These are phyloP conservation scores for Russula foetens DNA, from an alignment of 768 basidiomycete species.

Conservation along the genomic window DNA sequence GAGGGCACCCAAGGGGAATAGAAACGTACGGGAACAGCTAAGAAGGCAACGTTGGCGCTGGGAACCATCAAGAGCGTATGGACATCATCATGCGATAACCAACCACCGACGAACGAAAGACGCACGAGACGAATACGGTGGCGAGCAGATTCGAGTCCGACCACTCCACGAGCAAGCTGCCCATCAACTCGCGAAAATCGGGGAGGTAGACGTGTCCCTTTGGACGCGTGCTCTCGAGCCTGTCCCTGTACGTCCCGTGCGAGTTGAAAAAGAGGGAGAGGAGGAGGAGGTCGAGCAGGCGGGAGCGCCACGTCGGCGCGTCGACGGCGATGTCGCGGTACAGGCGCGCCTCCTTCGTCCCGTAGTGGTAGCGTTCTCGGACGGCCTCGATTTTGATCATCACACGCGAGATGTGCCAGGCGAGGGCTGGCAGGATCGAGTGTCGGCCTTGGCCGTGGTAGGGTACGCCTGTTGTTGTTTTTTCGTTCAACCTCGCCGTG, in stretches of 20 bases:
- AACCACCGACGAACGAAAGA: no score
- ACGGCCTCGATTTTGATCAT: conserved; percentile 6
- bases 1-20: no score
- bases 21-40: neutral
- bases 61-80: no score
- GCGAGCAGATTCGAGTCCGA: conserved; percentile 8
- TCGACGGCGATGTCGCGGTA: conserved; percentile 9
- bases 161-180: conserved; percentile 8
- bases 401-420: conserved; percentile 12
- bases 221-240: conserved; percentile 1
- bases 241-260: conserved; percentile 2
- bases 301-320: neutral
- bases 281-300: neutral
- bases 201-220: conserved; percentile 8
- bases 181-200: neutral
- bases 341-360: conserved; percentile 1
- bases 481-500: no score
- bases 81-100: no score
- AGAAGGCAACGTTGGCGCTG: conserved; percentile 7
- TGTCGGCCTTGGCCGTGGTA: neutral
- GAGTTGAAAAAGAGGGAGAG: conserved; percentile 1
- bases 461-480: neutral
- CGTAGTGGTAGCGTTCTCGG: conserved; percentile 3
- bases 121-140: conserved; percentile 11
- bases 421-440: neutral